Conservation (phyloP, 495 filamentous ascomycete genomes). For the Daldinia vernicosa region DNA sequence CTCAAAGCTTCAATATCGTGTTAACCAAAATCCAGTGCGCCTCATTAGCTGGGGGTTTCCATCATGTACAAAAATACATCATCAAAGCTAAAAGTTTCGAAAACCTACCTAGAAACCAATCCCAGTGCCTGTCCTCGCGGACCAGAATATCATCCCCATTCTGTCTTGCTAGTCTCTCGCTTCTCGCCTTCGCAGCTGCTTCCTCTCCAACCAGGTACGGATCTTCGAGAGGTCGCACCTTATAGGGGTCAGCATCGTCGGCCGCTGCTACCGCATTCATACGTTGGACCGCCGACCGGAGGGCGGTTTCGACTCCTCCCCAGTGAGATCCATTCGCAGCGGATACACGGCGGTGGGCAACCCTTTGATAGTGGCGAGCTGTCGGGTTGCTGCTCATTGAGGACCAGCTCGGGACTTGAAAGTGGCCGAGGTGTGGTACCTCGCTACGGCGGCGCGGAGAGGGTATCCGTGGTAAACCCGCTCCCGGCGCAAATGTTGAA, state of each 20-base stretch:
- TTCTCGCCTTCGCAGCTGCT: conserved; percentile 54
- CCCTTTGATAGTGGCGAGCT: conserved; percentile 58
- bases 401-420: conserved; percentile 57
- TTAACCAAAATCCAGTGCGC: background rate
- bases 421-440: conserved; percentile 50
- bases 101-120: conserved; percentile 57
- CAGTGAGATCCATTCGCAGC: conserved; percentile 37
- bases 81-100: background rate
- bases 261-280: conserved; percentile 23
- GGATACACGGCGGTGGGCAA: conserved; percentile 57
- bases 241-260: conserved; percentile 28
- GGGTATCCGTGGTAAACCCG: conserved; percentile 54
- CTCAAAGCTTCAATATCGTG: too few relatives aligned
- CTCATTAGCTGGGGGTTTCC: too few relatives aligned
- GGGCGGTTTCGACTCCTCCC: conserved; percentile 38
- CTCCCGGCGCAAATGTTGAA: conserved; percentile 41
- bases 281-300: conserved; percentile 40
- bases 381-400: conserved; percentile 54
- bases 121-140: conserved; percentile 59
- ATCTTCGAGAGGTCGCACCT: conserved; percentile 59
- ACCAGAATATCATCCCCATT: conserved; percentile 55
- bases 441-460: conserved; percentile 37
- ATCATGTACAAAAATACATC: too few relatives aligned
- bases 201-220: conserved; percentile 63
- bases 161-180: conserved; percentile 57